A percentile compares a stretch with the other conserved stretches of the same genome.
Evolutionary conservation across 2,329 filamentous ascomycete genomes (phyloP).

Genomic region (Penicillium sp.): DNA sequence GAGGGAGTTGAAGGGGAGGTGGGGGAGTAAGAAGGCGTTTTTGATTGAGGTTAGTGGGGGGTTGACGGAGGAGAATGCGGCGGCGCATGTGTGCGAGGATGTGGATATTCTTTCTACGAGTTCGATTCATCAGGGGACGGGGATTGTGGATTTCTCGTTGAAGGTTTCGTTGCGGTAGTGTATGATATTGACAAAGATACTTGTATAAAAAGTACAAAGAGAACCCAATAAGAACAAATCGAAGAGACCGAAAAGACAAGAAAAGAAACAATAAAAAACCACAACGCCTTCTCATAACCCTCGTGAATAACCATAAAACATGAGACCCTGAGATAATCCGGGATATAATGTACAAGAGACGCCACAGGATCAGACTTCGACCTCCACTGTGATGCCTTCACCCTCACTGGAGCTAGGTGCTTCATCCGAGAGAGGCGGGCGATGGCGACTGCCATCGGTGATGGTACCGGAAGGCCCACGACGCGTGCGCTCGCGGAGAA

Average conservation of each 20-base stretch:
- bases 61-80: slow-evolving; percentile 80
- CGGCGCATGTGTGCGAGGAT: slow-evolving; percentile 71
- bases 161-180: slow-evolving; percentile 65
- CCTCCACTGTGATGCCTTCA: slow-evolving; percentile 41
- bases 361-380: slow-evolving; percentile 34
- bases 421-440: slow-evolving; percentile 27
- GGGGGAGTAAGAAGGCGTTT: slow-evolving; percentile 71
- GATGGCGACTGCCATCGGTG: slow-evolving; percentile 22
- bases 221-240: neutral
- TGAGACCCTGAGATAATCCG: slow-evolving; percentile 7
- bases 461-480: slow-evolving; percentile 31
- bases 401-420: slow-evolving; percentile 41
- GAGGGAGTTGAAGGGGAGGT: slow-evolving; percentile 73
- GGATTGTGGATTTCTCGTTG: slow-evolving; percentile 92
- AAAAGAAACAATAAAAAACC: no score
- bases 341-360: neutral
- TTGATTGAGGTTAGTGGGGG: slow-evolving; percentile 92
- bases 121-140: slow-evolving; percentile 92
- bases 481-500: slow-evolving; percentile 59
- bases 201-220: slow-evolving; percentile 19
- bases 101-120: slow-evolving; percentile 96
- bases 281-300: slow-evolving; percentile 21
- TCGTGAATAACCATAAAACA: slow-evolving; percentile 22
- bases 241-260: slow-evolving; percentile 1
- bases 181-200: slow-evolving; percentile 13